Evolutionary conservation across 139 green algal genomes (phyloP), one percentile per base, ranked within the genome.

Genomic region (Chlorella sp.): DNA sequence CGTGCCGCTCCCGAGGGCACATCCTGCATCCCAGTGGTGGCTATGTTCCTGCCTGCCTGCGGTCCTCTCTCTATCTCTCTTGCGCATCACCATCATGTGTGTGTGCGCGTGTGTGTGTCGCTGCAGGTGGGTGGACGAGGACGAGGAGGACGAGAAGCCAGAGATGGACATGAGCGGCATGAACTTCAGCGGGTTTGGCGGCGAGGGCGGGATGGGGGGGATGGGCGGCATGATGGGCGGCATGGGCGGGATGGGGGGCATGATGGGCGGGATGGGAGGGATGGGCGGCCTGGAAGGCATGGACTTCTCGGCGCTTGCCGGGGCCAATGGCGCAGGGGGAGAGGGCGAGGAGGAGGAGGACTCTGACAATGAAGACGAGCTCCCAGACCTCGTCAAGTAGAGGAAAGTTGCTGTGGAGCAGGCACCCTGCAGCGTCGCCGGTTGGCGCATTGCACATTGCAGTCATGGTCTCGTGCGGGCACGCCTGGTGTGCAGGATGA

Each of bases 61-160:
- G n/a, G n/a, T n/a, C n/a, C n/a, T n/a, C n/a, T n/a, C n/a, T n/a
- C n/a, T n/a, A n/a, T n/a, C n/a, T n/a, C n/a, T n/a, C n/a, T n/a
- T n/a, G n/a, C n/a, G n/a, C n/a, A n/a, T n/a, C n/a, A n/a, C n/a
- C n/a, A n/a, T n/a, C n/a, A n/a, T n/a, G n/a, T n/a, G n/a, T n/a
- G n/a, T n/a, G n/a, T n/a, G n/a, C n/a, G n/a, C n/a, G n/a, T n/a
- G n/a, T n/a, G n/a, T n/a, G 5, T 64, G 59, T 68, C 5, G 6
- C n/a, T 72, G 34, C 62, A 76, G 73, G 65, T 83, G 81, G 78
- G 71, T 85, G 23, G 82, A 87, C 35, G 78, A 85, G 73, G 82
- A 87, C 66, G 82, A 87, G 67, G 77, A 82, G 77, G 82, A 83
- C 0, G 82, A 85, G 50, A 74, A 72, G 64, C 63, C 75, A 35